Evolutionary conservation across 257 asterid species (phyloP), one percentile per base, ranked within the genome.

Genomic region (Dorcoceras hygrometricum): DNA sequence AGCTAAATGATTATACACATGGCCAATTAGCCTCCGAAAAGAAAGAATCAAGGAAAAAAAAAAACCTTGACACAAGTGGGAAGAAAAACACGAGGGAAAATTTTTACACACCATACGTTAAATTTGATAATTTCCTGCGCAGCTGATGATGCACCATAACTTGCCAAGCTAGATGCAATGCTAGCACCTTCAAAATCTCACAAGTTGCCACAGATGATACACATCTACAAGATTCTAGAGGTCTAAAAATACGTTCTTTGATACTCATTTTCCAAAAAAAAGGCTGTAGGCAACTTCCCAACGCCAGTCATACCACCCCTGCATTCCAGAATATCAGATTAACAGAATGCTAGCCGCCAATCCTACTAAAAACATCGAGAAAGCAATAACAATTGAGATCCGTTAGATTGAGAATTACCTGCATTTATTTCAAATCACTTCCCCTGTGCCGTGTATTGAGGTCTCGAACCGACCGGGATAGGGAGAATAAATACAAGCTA

Each of bases 401-500:
- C 43, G 19, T 66, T 55, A 55, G 11, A 69, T 31, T 54, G 20
- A 23, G 68, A n/a, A 63, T 68, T 82, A 89, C 98, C 95, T 80
- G 85, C 77, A 78, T 72, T 81, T 73, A 63, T 80, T 79, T 73
- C 73, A 54, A 65, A 63, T 57, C 73, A 34, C 29, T 71, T 73
- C 74, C 78, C 71, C 68, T 28, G 80, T 65, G 73, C 81, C 76
- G 74, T 64, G 69, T 67, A 66, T 71, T 43, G 87, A 77, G 77
- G 83, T 78, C 78, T 34, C 54, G 74, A 77, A 74, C 26, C 62
- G 75, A 73, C 60, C 71, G 59, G 65, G 43, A 62, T n/a, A n/a
- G n/a, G n/a, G 79, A 71, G 83, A 78, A 83, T 81, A 65, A 82
- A 26, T 61, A 63, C 62, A 75, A 73, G 80, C 89, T 90, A 90